phyloP scores from a whole-genome alignment of 306 rosid species.

The Oxytropis ochrocephala region DNA sequence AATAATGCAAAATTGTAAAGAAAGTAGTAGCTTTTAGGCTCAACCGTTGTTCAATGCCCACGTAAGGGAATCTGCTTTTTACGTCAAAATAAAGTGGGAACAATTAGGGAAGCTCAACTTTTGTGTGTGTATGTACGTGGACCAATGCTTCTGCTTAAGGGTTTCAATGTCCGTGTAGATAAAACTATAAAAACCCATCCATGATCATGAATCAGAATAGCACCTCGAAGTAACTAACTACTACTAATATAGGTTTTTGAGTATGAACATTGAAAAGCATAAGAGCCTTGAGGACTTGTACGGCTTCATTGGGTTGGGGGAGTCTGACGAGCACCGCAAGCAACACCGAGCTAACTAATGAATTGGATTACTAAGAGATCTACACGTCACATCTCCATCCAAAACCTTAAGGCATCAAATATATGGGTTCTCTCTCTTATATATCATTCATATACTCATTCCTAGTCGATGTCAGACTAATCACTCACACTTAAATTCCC shows the following conservation, averaged over 20 bases:
- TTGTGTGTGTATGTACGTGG: background rate
- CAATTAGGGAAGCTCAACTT: background rate
- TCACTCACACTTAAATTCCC: too few relatives aligned
- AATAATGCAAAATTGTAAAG: constrained; percentile 2
- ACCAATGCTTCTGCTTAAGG: background rate
- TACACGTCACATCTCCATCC: too few relatives aligned
- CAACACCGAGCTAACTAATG: too few relatives aligned
- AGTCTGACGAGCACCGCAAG: too few relatives aligned
- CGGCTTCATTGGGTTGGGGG: too few relatives aligned
- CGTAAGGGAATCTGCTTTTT: constrained; percentile 50
- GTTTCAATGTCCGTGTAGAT: background rate
- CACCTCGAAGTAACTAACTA: background rate
- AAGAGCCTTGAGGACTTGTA: too few relatives aligned
- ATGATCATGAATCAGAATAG: constrained; percentile 10
- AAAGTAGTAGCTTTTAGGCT: constrained; percentile 38
- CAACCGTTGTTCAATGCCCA: constrained; percentile 22
- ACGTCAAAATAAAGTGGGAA: constrained; percentile 13
- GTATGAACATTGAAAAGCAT: background rate
- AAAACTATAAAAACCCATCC: background rate
- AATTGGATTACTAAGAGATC: too few relatives aligned
- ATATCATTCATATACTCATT: too few relatives aligned
- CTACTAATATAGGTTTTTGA: background rate
- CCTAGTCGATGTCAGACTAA: too few relatives aligned
- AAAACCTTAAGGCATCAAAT: too few relatives aligned
- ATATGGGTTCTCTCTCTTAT: too few relatives aligned